Base-by-base conservation (phyloP, 2,329 filamentous ascomycete species). In the Thelonectria discophora region DNA sequence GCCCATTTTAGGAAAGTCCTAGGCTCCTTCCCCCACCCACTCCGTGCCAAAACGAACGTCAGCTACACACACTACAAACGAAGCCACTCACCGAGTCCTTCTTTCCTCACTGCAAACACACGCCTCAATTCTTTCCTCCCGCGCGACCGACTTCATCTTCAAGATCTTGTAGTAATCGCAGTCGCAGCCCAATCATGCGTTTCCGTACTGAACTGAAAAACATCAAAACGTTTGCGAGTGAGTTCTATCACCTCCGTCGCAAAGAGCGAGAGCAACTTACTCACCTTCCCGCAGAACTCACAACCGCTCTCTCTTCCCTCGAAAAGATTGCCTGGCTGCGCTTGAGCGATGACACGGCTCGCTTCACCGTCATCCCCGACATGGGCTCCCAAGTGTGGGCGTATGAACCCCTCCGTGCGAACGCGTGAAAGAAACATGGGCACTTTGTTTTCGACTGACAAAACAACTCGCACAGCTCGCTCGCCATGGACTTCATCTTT, bases 331-430 rank as follows among this genome's bases (percentile, higher is more conserved):
- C 92, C 47, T 97, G 94, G 93, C 84, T 97, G 65, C 91, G 93
- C 67, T 86, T 99, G 34, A 92, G 94, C 79, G 88, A 96, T 79
- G 89, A 94, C 61, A 89, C 90, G 57, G 89, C 94, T 58, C 93
- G 94, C 69, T 97, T 99, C 80, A 98, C 95, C 62, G 92, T 98
- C 72, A 94, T 98, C 64, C 94, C 95, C 1, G 93, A 97, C 75
- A 90, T 92, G 72, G 94, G 95, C 62, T 96, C 93, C 9, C 94
- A 98, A 82, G 94, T 98, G 56, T 99, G 95, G 95, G 92, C 93
- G 84, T 94, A 84, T 74, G 89, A 65, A 11, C 32, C 39, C 45
- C 34, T 20, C 12, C 43, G 37, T 49, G 46, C 37, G 15, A 5
- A 24, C 46, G 9, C 17, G 12, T 47, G 45, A 47, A 13, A 21